phyloP scores from a whole-genome alignment of 2,329 filamentous ascomycete species.

The Calonectria henricotiae region DNA sequence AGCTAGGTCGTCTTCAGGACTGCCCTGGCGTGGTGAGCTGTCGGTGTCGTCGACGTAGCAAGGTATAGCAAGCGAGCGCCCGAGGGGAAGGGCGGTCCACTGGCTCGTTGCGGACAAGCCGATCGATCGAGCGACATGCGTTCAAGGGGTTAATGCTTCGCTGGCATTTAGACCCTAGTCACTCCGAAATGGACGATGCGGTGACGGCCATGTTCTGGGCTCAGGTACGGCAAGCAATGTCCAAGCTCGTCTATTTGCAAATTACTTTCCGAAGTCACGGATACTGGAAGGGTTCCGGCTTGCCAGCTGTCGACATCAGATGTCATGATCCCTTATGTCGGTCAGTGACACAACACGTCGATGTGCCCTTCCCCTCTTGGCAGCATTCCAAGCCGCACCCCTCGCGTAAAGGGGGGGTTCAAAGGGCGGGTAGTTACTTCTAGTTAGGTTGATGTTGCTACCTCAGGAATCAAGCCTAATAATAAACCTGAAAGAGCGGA shows the following conservation, averaged over 20 bases:
- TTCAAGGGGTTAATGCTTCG: constrained; percentile 36
- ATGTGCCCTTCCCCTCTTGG: constrained; percentile 19
- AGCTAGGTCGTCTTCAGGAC: constrained; percentile 9
- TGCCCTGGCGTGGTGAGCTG: constrained; percentile 8
- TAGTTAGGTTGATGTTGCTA: constrained; percentile 16
- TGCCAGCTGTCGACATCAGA: constrained; percentile 12
- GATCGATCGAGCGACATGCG: constrained; percentile 34
- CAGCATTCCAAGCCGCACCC: constrained; percentile 18
- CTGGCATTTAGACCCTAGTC: constrained; percentile 28
- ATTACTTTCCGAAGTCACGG: constrained; percentile 12
- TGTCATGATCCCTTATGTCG: constrained; percentile 28
- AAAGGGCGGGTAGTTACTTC: constrained; percentile 11
- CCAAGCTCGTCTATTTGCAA: not conserved
- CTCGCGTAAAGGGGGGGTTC: not conserved
- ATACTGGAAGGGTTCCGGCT: not conserved
- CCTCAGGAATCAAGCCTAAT: constrained; percentile 30
- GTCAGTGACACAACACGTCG: constrained; percentile 37
- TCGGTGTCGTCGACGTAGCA: constrained; percentile 17
- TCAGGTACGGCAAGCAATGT: not conserved
- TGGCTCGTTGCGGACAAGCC: constrained; percentile 24
- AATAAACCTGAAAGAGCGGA: constrained; percentile 20
- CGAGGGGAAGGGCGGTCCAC: constrained; percentile 14
- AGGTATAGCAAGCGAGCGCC: constrained; percentile 23
- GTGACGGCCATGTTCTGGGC: constrained; percentile 7
- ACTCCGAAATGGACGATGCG: constrained; percentile 24